These are phyloP conservation scores for Bisporella sp. DNA, from an alignment of 2,329 filamentous ascomycete species.

Conservation along the genomic window DNA sequence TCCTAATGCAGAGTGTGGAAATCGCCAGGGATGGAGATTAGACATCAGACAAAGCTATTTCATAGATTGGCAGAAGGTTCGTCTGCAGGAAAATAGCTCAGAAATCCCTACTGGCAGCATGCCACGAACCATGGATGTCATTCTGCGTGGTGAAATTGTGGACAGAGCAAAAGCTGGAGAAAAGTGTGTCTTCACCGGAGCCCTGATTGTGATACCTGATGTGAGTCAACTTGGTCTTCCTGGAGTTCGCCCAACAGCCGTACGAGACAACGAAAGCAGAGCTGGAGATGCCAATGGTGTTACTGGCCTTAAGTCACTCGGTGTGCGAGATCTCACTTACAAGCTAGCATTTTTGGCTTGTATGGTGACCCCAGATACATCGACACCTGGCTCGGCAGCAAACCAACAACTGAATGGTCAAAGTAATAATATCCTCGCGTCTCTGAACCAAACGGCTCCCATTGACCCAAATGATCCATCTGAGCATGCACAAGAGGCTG, in stretches of 20 bases:
- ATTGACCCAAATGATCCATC: constrained; percentile 62
- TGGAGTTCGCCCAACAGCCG: constrained; percentile 73
- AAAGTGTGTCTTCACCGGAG: constrained; percentile 96
- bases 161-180: constrained; percentile 96
- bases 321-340: constrained; percentile 92
- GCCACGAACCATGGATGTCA: constrained; percentile 96
- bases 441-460: constrained; percentile 66
- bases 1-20: constrained; percentile 79
- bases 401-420: constrained; percentile 64
- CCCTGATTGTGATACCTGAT: constrained; percentile 92
- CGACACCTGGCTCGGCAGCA: constrained; percentile 67
- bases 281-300: constrained; percentile 77
- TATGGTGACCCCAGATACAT: constrained; percentile 88
- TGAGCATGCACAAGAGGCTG: constrained; percentile 82
- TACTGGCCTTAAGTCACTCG: constrained; percentile 81
- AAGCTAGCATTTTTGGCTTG: constrained; percentile 93
- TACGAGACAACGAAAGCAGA: constrained; percentile 74
- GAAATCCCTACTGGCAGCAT: constrained; percentile 98
- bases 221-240: constrained; percentile 91
- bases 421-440: constrained; percentile 76
- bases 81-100: constrained; percentile 95
- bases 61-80: constrained; percentile 98
- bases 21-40: constrained; percentile 89
- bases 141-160: constrained; percentile 93
- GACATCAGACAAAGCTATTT: constrained; percentile 97